Evolutionary conservation across 164 flowering plant genomes (phyloP).

Genomic region (Brasenia schreberi): DNA sequence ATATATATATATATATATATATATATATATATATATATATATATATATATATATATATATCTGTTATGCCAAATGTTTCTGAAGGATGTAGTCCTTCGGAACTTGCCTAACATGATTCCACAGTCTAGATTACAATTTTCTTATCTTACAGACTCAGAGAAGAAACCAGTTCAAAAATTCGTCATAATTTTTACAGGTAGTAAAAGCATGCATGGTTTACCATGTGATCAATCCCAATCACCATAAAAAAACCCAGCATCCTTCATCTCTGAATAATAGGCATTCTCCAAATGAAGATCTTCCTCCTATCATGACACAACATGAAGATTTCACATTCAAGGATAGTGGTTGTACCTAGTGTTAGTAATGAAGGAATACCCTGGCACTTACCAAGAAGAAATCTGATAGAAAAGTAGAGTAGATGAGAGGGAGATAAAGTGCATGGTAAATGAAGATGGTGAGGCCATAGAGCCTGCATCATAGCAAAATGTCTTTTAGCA

Average conservation of each 20-base stretch:
- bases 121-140: too few species aligned
- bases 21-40: too few species aligned
- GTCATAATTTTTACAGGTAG: not conserved
- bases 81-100: too few species aligned
- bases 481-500: not conserved
- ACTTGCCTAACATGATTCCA: too few species aligned
- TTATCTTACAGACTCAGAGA: too few species aligned
- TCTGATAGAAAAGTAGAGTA: conserved; percentile 74
- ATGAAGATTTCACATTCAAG: not conserved
- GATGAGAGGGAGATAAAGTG: conserved; percentile 72
- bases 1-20: too few species aligned
- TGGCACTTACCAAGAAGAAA: conserved; percentile 65
- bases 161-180: not conserved
- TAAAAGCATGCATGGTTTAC: not conserved
- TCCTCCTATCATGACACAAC: conserved; percentile 41
- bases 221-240: conserved; percentile 46
- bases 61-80: too few species aligned
- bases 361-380: not conserved
- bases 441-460: conserved; percentile 54
- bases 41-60: too few species aligned
- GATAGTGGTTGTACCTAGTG: not conserved
- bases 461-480: conserved; percentile 56
- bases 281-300: conserved; percentile 65
- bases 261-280: conserved; percentile 81
- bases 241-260: conserved; percentile 88